These are phyloP conservation scores for Oryza meyeriana DNA, from an alignment of 176 grass and related monocot species.

Conservation along the genomic window DNA sequence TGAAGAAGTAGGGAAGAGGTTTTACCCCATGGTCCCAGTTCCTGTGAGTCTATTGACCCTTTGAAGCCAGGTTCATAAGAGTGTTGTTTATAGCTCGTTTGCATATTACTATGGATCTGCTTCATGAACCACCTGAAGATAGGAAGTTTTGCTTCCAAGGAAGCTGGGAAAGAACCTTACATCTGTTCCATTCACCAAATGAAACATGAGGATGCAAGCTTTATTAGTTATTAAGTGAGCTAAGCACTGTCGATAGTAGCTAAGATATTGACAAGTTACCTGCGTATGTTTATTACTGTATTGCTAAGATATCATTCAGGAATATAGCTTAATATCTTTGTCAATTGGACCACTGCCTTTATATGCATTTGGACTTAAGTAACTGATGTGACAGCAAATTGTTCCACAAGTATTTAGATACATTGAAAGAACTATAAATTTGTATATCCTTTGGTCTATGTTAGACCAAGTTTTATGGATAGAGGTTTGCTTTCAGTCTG, in stretches of 20 bases:
- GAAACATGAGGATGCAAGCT: neutral
- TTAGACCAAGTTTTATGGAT: neutral
- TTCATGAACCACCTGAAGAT: slow-evolving; percentile 12
- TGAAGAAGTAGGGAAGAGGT: slow-evolving; percentile 79
- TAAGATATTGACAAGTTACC: slow-evolving; percentile 8
- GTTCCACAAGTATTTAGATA: slow-evolving; percentile 23
- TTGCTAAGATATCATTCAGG: slow-evolving; percentile 6
- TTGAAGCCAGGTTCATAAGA: slow-evolving; percentile 38
- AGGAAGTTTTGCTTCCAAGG: slow-evolving; percentile 25
- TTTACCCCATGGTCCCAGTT: slow-evolving; percentile 87
- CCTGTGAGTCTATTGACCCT: slow-evolving; percentile 66
- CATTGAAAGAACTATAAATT: slow-evolving; percentile 17
- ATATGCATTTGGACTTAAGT: slow-evolving; percentile 20
- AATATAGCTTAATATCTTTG: slow-evolving; percentile 17
- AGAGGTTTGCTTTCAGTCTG: neutral
- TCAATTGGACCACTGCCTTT: slow-evolving; percentile 14
- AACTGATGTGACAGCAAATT: slow-evolving; percentile 1
- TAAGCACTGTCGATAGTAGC: slow-evolving; percentile 15
- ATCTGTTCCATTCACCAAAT: slow-evolving; percentile 2
- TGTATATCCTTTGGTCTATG: neutral
- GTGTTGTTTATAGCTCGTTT: slow-evolving; percentile 18
- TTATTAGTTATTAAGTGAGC: neutral
- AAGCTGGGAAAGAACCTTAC: neutral
- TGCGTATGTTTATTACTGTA: neutral
- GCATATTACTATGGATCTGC: neutral